Evolutionary conservation across 805 yeast genomes (phyloP).

Genomic region (Yamadazyma laniorum): DNA sequence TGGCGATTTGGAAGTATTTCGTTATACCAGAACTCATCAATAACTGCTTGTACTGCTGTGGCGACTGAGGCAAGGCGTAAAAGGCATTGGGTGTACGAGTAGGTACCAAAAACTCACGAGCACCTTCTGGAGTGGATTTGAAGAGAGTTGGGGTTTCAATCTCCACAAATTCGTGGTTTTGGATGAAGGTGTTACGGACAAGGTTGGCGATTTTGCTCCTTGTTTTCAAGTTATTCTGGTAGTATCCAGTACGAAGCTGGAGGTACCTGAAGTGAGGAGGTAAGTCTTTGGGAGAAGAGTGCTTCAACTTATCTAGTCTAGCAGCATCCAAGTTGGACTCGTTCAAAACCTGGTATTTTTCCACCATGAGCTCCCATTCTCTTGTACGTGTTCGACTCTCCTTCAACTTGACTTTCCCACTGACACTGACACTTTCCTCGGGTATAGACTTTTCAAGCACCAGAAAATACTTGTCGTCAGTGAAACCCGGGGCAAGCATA

Average conservation of each 20-base stretch:
- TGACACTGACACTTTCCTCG: constrained; percentile 72
- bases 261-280: constrained; percentile 82
- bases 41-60: constrained; percentile 95
- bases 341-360: constrained; percentile 56
- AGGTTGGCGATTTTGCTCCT: constrained; percentile 55
- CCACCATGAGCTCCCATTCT: constrained; percentile 59
- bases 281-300: constrained; percentile 48
- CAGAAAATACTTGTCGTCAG: constrained; percentile 32
- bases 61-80: constrained; percentile 95
- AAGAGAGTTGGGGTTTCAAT: constrained; percentile 91
- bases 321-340: constrained; percentile 62
- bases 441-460: constrained; percentile 50
- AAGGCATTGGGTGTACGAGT: constrained; percentile 61
- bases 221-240: constrained; percentile 53
- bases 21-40: constrained; percentile 92
- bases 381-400: constrained; percentile 11
- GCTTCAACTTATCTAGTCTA: constrained; percentile 61
- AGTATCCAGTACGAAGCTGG: constrained; percentile 64
- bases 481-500: constrained; percentile 39
- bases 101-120: constrained; percentile 92
- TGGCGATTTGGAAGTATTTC: constrained; percentile 85
- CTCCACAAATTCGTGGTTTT: constrained; percentile 59
- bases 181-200: constrained; percentile 41
- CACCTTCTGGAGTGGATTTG: constrained; percentile 98
- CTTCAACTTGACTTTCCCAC: constrained; percentile 50